Base-by-base conservation (phyloP, 1,139 yeast species). In the Blastobotrys ciferrii region DNA sequence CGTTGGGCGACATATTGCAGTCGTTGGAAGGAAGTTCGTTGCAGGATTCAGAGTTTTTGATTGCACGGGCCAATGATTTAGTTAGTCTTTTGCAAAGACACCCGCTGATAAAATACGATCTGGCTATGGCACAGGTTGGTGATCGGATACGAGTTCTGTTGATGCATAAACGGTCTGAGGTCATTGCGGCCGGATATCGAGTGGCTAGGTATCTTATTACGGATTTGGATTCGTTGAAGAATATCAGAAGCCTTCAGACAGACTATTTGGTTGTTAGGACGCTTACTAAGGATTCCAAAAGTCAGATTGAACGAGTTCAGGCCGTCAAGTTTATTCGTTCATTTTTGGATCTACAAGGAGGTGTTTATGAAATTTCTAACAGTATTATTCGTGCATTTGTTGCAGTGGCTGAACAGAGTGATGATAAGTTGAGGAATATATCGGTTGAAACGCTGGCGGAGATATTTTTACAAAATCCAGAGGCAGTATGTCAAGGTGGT, bases 401-500 rank as follows among this genome's bases (percentile, higher is more conserved):
- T 1, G 78, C 92, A 1, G 72, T 88, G 11, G 79, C 87, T 1
- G 95, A 85, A 57, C 78, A 74, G 48, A 62, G 71, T 13, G 84
- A 80, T 18, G 88, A 83, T 54, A 69, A 71, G 18, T 67, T 87
- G 51, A 72, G 80, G 48, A 71, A 70, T 19, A 69, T 82, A 32
- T 75, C 86, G 49, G 62, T 80, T 42, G 89, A 91, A 58, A 84
- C 95, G 0, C 60, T 87, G 13, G 77, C 88, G 41, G 98, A 91
- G 61, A 68, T 78, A 35, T 71, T 88, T 1, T 64, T 87, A 2
- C 59, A 76, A 23, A 74, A 78, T 35, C 94, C 97, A 0, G 76
- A 74, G 38, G 64, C 80, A 20, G 76, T 84, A 0, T 77, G 76
- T 50, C 77, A 75, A 46, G 78, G 86, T 20, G 87, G 86, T 28